A percentile compares a stretch with the other conserved stretches of the same genome.
Conservation (phyloP, 495 filamentous ascomycete genomes). For the Neurospora sublineolata region DNA sequence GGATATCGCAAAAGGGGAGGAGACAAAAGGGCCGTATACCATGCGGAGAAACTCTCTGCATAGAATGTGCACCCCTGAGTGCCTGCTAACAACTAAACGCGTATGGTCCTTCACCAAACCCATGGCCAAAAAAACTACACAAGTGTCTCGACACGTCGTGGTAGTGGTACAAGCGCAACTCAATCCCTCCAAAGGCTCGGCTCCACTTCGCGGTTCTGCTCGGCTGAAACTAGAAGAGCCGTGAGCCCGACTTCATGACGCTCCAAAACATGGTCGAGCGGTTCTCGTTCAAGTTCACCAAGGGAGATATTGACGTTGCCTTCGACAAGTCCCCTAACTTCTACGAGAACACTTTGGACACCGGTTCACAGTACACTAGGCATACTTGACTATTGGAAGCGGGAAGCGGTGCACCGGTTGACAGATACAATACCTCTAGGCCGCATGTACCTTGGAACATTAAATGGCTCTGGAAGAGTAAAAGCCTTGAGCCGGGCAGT, state of each 20-base stretch:
- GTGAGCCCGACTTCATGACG: conserved; percentile 49
- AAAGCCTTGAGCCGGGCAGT: background rate
- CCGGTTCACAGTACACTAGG: conserved; percentile 1
- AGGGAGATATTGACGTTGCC: conserved; percentile 73
- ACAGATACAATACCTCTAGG: background rate
- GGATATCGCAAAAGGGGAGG: no score
- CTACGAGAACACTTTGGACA: conserved; percentile 52
- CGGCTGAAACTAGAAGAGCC: conserved; percentile 59
- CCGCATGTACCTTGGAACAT: background rate
- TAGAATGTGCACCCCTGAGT: background rate
- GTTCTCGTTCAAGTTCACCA: conserved; percentile 76
- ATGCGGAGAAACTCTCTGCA: background rate
- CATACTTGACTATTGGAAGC: background rate
- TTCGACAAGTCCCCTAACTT: conserved; percentile 69
- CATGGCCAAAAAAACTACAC: conserved; percentile 20
- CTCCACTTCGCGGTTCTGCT: conserved; percentile 75
- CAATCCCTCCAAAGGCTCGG: conserved; percentile 61
- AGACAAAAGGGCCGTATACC: background rate
- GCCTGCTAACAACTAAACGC: background rate
- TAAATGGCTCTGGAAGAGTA: background rate
- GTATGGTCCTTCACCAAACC: background rate
- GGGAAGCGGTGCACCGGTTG: background rate
- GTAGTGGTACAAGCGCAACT: conserved; percentile 48
- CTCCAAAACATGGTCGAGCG: conserved; percentile 55
- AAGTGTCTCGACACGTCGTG: conserved; percentile 52